Evolutionary conservation across 192 early-diverging fungal species (phyloP).

Genomic region (Coemansia sp.): DNA sequence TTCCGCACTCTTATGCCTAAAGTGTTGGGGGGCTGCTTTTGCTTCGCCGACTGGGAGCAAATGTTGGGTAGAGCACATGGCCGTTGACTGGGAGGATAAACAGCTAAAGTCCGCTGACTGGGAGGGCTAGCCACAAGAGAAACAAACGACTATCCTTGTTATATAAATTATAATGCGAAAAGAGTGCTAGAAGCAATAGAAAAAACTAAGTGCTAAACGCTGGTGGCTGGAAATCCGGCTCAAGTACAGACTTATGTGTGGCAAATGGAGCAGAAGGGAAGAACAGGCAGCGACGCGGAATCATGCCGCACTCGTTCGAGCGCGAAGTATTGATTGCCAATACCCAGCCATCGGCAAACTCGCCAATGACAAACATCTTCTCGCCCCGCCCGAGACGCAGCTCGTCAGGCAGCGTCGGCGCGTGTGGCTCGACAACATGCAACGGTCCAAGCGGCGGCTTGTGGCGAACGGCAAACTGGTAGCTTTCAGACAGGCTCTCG

Average conservation of each 20-base stretch:
- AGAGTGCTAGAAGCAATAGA: not conserved
- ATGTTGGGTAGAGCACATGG: not conserved
- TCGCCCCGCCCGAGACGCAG: constrained; percentile 24
- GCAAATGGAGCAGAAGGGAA: constrained; percentile 41
- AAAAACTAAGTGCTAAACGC: not conserved
- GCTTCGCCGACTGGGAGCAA: not conserved
- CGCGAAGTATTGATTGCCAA: constrained; percentile 33
- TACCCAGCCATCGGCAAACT: constrained; percentile 51
- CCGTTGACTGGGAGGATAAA: not conserved
- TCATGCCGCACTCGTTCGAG: constrained; percentile 40
- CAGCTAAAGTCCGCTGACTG: not conserved
- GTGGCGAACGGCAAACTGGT: constrained; percentile 47
- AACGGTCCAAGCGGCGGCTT: constrained; percentile 39
- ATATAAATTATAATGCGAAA: not conserved
- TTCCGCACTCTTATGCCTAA: no score
- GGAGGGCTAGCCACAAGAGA: no score
- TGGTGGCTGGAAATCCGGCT: not conserved
- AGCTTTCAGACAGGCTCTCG: constrained; percentile 45
- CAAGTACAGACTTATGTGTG: constrained; percentile 14
- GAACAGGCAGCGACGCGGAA: constrained; percentile 47
- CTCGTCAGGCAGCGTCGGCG: constrained; percentile 33
- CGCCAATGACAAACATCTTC: constrained; percentile 34
- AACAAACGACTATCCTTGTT: no score
- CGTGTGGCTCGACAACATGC: constrained; percentile 32
- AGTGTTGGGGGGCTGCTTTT: no score